Conservation (phyloP, 345 rosid genomes). For the Atalantia buxifolia region DNA sequence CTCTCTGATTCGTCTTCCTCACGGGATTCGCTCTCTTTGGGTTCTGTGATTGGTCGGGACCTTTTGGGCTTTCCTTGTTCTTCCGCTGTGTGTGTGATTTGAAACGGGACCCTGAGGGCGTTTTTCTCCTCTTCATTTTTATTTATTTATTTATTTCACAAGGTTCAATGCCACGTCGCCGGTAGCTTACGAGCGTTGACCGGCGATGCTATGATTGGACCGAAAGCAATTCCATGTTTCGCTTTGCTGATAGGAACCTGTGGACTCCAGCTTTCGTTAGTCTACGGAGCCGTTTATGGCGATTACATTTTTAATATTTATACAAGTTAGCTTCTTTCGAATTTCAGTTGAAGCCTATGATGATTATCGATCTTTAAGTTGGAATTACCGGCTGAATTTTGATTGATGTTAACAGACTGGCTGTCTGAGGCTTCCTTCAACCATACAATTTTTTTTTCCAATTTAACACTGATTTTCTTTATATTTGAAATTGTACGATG, state of each 20-base stretch:
- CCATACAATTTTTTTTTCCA: not conserved
- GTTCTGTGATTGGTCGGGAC: conserved; percentile 15
- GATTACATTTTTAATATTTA: conserved; percentile 29
- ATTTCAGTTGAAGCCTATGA: conserved; percentile 43
- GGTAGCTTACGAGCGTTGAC: conserved; percentile 49
- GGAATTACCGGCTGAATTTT: conserved; percentile 89
- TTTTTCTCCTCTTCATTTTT: not conserved
- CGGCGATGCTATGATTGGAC: conserved; percentile 61
- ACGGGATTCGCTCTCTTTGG: conserved; percentile 14
- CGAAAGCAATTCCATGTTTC: conserved; percentile 37
- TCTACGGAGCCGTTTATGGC: conserved; percentile 61
- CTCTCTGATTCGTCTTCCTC: conserved; percentile 11
- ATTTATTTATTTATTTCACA: not conserved
- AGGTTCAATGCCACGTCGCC: conserved; percentile 60
- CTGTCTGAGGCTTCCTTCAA: conserved; percentile 49
- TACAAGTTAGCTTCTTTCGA: not conserved
- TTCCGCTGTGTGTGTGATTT: conserved; percentile 45
- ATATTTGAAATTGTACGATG: no score
- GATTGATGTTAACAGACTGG: conserved; percentile 43
- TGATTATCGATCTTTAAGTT: conserved; percentile 33
- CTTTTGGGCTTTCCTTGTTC: conserved; percentile 7
- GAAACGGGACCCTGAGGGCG: conserved; percentile 61
- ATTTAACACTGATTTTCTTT: no score
- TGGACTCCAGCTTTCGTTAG: conserved; percentile 28
- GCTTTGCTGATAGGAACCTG: conserved; percentile 65